Percentiles rank a stretch among this genome's conserved stretches.
phyloP scores from a whole-genome alignment of 306 rosid genomes.

The Acacia crassicarpa region DNA sequence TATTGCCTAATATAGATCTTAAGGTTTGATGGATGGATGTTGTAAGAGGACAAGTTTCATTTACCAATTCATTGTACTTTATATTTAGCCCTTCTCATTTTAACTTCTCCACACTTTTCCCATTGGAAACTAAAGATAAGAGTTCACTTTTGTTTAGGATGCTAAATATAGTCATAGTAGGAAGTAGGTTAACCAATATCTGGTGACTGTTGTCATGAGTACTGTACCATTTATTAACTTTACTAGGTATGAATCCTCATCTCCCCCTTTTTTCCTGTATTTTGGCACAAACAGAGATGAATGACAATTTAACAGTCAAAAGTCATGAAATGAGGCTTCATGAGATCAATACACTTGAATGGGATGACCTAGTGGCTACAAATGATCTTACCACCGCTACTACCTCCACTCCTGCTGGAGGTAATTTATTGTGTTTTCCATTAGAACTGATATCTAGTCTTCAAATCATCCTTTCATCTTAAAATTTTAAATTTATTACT shows the following conservation, averaged over 20 bases:
- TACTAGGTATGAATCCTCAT: constrained; percentile 29
- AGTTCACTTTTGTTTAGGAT: constrained; percentile 12
- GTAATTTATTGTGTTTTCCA: constrained; percentile 51
- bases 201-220: constrained; percentile 7
- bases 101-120: constrained; percentile 17
- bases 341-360: constrained; percentile 95
- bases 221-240: constrained; percentile 27
- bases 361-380: constrained; percentile 87
- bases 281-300: constrained; percentile 52
- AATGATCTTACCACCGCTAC: constrained; percentile 45
- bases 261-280: background rate
- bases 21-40: constrained; percentile 7
- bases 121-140: constrained; percentile 18
- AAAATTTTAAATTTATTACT: constrained; percentile 17
- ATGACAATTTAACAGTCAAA: constrained; percentile 41
- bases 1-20: constrained; percentile 22
- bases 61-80: constrained; percentile 8
- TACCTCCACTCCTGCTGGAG: constrained; percentile 51
- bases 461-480: constrained; percentile 28
- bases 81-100: constrained; percentile 5
- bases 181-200: background rate
- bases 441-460: constrained; percentile 20
- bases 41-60: constrained; percentile 1
- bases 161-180: background rate
- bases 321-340: constrained; percentile 70